Evolutionary conservation across 2,329 filamentous ascomycete genomes (phyloP), one percentile per base, ranked within the genome.

Genomic region (Escovopsis sp.): DNA sequence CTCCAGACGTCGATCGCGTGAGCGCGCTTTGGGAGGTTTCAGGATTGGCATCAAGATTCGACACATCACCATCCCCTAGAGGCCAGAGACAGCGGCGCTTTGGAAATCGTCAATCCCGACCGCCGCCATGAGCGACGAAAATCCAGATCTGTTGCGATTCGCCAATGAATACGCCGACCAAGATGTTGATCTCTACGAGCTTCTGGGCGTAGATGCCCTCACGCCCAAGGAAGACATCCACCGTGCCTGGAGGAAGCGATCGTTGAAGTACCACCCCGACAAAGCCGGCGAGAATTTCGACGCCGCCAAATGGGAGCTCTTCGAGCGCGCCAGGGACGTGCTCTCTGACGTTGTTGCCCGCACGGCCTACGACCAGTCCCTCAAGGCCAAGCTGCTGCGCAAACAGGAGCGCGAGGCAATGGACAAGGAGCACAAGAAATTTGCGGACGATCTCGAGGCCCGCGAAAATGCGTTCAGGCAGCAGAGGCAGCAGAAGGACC

Each of bases 231-330:
- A 76, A n/a, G 82, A 87, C 48, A 81, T 94, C 54, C 80, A 85
- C 49, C 79, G 82, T 51, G 86, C 85, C 37, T 95, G 89, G 69
- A 77, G 86, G 45, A 84, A 85, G 53, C 80, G 81, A 28, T 86
- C 86, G 4, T 69, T 94, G n/a, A 86, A 85, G 55, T 86, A 88
- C 67, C 89, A 96, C 60, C 89, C 89, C 1, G 89, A 96, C 70
- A 94, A 95, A 65, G 80, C 88, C 43, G 75, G 80, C 48, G 77
- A 75, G 41, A 66, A 72, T 33, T 85, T 82, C 53, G 85, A 91
- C 51, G 72, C 85, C 38, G 79, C 80, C 43, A 84, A 83, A 55
- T 96, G 93, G 68, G 84, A 94, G 60, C 70, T 83, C 1, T 78
- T 94, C 45, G 83, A 87, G 55, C 82, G 83, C 47, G 88, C 86